These are phyloP conservation scores for Cryptococcus sp. DNA, from an alignment of 1,284 basidiomycete species.

Conservation along the genomic window DNA sequence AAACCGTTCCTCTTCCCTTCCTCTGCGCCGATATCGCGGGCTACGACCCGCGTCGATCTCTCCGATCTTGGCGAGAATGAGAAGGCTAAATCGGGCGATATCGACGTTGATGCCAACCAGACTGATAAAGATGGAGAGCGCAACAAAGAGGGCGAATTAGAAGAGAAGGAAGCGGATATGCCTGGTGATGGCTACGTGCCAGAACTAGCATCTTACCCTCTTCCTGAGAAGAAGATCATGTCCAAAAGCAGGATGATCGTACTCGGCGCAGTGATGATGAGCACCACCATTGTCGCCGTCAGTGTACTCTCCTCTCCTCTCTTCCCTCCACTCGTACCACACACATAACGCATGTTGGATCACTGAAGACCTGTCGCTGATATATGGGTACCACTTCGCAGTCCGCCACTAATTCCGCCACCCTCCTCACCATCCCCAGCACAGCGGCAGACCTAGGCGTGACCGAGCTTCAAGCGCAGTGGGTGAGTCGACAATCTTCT, in stretches of 20 bases:
- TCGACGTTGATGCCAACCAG: background rate
- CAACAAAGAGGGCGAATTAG: too few species aligned
- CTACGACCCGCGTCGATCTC: constrained; percentile 7
- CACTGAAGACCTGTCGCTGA: background rate
- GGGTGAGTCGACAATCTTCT: constrained; percentile 31
- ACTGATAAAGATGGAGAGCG: too few species aligned
- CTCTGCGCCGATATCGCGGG: constrained; percentile 9
- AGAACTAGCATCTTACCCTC: background rate
- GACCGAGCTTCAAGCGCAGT: constrained; percentile 41
- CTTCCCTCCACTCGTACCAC: background rate
- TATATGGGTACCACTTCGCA: background rate
- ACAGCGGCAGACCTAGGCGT: constrained; percentile 44
- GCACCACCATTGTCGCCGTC: constrained; percentile 28
- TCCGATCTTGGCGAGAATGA: constrained; percentile 6
- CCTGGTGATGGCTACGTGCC: constrained; percentile 7
- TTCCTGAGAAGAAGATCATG: background rate
- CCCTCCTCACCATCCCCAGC: constrained; percentile 41
- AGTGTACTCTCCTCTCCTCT: constrained; percentile 7
- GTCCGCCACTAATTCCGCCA: constrained; percentile 17
- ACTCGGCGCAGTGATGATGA: constrained; percentile 28
- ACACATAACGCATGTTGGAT: background rate
- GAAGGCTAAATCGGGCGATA: constrained; percentile 1
- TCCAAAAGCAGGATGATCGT: constrained; percentile 18
- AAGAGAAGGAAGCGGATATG: background rate
- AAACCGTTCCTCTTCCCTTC: background rate